Base-by-base conservation (phyloP, 345 rosid species). In the Psidium guajava region DNA sequence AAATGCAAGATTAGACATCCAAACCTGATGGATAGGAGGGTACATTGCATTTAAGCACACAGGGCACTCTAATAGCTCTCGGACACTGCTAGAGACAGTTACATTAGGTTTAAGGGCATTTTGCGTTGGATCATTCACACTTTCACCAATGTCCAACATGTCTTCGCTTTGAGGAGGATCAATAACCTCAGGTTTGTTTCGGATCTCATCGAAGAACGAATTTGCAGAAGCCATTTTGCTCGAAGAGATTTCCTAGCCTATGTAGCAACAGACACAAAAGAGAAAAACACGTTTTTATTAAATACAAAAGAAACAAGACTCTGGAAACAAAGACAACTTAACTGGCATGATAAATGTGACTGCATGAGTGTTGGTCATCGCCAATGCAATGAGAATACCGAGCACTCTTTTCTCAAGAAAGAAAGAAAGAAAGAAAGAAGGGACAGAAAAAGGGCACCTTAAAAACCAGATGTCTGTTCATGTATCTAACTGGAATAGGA, bases 1-100 rank as follows among this genome's bases (percentile, higher is more conserved):
- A 81, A 25, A 75, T 50, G 53, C 75, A 6, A 49, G 50, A 27
- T 42, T 52, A 42, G 18, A 82, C 44, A 61, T 44, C 82, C 90
- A 83, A 88, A 94, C 98, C 98, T 95, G 98, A 85, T 95, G 98
- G 87, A 95, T 94, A 49, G 98, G 98, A 32, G 96, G 98, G 90
- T 95, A 95, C 98, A 95, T 95, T 14, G 95, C 95, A 86, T 94
- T 94, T 86, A 94, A 90, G 91, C 98, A 95, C 86, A 95, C 98
- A 52, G 96, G 98, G 86, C 98, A 95, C 87, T 95, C 98, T 91
- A 95, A 88, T 54, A 95, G 91, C 82, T 95, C 96, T 27, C 94
- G 96, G 51, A 95, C 95, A 89, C 95, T 93, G 91, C 94, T 95
- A 22, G 96, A 91, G 40, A 94, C 95, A 54, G 90, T 83, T 77